Evolutionary conservation across 441 rosid genomes (phyloP).

Genomic region (Isatis lusitanica): DNA sequence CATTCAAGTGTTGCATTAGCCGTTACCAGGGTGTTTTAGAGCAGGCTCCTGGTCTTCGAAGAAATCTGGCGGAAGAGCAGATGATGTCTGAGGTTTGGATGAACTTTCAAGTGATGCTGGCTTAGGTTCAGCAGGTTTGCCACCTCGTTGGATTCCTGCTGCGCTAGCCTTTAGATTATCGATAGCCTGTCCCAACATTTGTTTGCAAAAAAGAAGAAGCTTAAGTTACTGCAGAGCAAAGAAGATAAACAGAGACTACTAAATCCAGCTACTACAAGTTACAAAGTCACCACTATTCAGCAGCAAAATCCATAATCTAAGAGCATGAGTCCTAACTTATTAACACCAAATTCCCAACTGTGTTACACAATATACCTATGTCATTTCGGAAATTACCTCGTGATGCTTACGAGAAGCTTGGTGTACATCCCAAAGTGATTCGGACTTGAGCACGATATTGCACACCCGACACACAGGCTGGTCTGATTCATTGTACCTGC

Average conservation of each 20-base stretch:
- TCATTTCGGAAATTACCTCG: slow-evolving; percentile 45
- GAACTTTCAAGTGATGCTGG: slow-evolving; percentile 34
- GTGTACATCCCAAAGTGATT: slow-evolving; percentile 86
- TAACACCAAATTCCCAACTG: neutral
- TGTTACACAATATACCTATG: no score
- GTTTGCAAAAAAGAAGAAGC: neutral
- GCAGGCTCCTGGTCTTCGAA: slow-evolving; percentile 49
- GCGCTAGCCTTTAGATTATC: slow-evolving; percentile 66
- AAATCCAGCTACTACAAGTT: neutral
- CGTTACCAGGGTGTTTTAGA: slow-evolving; percentile 42
- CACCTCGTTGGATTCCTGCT: slow-evolving; percentile 37
- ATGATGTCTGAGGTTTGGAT: slow-evolving; percentile 42
- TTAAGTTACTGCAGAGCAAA: neutral
- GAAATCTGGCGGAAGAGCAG: slow-evolving; percentile 64
- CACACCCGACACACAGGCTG: slow-evolving; percentile 90
- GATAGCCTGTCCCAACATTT: slow-evolving; percentile 57
- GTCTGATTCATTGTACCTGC: slow-evolving; percentile 83
- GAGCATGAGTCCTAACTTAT: slow-evolving; percentile 7
- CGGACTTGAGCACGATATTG: slow-evolving; percentile 75
- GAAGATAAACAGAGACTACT: neutral
- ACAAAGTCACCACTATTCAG: neutral
- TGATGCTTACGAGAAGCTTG: slow-evolving; percentile 95
- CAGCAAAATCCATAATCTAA: neutral
- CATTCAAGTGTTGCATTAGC: neutral
- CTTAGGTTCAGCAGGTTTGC: slow-evolving; percentile 33